Conservation (phyloP, 805 yeast genomes). For the Saccharomycopsis sp. region DNA sequence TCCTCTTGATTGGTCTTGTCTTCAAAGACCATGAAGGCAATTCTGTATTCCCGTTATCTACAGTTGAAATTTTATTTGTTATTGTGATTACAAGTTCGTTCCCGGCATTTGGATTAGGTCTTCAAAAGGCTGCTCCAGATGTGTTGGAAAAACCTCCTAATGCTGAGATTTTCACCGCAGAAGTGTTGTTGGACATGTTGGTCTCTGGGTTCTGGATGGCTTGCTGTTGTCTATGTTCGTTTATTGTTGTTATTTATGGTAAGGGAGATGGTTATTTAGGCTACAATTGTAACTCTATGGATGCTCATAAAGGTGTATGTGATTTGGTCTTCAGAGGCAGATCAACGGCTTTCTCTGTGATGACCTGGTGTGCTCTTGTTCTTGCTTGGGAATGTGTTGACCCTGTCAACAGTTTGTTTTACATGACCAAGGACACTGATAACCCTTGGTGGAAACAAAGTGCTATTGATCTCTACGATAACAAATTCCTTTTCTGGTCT, state of each 20-base stretch:
- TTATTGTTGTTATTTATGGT: slow-evolving; percentile 61
- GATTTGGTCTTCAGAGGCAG: slow-evolving; percentile 64
- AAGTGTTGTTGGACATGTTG: slow-evolving; percentile 61
- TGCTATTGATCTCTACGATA: slow-evolving; percentile 59
- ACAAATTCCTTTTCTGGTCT: slow-evolving; percentile 79
- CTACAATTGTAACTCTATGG: slow-evolving; percentile 44
- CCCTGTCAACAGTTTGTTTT: slow-evolving; percentile 60
- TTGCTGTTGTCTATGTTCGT: slow-evolving; percentile 56
- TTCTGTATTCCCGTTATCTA: slow-evolving; percentile 78
- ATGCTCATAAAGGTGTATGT: slow-evolving; percentile 42
- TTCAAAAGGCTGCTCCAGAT: slow-evolving; percentile 58
- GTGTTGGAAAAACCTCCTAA: slow-evolving; percentile 61
- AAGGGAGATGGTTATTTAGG: slow-evolving; percentile 64
- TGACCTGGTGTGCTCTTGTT: slow-evolving; percentile 82
- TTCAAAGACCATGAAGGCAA: slow-evolving; percentile 54
- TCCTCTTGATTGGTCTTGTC: slow-evolving; percentile 64
- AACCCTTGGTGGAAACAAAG: slow-evolving; percentile 51
- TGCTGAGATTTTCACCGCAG: slow-evolving; percentile 58
- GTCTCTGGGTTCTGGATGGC: slow-evolving; percentile 75
- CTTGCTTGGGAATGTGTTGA: slow-evolving; percentile 84
- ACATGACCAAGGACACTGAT: slow-evolving; percentile 60
- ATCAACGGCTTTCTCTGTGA: slow-evolving; percentile 68
- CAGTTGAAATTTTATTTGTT: slow-evolving; percentile 76
- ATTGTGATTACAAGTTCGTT: slow-evolving; percentile 73
- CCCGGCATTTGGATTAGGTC: slow-evolving; percentile 80